Base-by-base conservation (phyloP, 1,284 basidiomycete genomes). In the Sporisorium scitamineum region DNA sequence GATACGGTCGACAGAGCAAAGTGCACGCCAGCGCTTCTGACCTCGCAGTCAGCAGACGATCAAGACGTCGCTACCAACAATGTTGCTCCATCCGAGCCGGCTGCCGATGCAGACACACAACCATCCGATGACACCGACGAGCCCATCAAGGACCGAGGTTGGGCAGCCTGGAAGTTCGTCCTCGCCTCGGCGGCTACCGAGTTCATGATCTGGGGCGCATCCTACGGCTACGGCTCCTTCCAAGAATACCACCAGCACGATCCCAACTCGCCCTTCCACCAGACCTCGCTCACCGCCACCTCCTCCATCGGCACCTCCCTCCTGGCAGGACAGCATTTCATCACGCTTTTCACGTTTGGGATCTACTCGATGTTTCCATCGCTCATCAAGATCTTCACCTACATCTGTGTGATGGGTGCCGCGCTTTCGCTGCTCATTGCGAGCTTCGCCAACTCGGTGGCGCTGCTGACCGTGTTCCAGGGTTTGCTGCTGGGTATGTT, bases 171-270 rank as follows among this genome's bases (percentile, higher is more conserved):
- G 68, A 53, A 55, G 31, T 79, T 79, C 26, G 44, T 79, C 13
- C 54, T 69, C 41, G 61, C 66, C 22, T 61, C 66, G 10, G 63
- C 65, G 7, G 48, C 61, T 6, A 76, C 63, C 50, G 74, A 77
- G 63, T 63, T 79, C 32, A 76, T 79, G 66, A 67, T 75, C 59
- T 79, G 77, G 77, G 79, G 79, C 24, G 59, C 64, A 8, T 60
- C 70, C 14, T 70, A 77, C 60, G 70, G 78, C 11, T 84, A 79
- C 51, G 84, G 84, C 16, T 71, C 79, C 5, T 83, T 79, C 54
- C 82, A 84, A 52, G 76, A 80, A 34, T 85, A 82, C 47, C 83
- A 83, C 58, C 48, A 70, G 47, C 70, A 76, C 42, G 42, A 80
- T 26, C 58, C 68, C 0, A 31, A 24, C 31, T 80, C 79, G 26